phyloP scores from a whole-genome alignment of 2,329 filamentous ascomycete genomes.

The Cercospora beticola region DNA sequence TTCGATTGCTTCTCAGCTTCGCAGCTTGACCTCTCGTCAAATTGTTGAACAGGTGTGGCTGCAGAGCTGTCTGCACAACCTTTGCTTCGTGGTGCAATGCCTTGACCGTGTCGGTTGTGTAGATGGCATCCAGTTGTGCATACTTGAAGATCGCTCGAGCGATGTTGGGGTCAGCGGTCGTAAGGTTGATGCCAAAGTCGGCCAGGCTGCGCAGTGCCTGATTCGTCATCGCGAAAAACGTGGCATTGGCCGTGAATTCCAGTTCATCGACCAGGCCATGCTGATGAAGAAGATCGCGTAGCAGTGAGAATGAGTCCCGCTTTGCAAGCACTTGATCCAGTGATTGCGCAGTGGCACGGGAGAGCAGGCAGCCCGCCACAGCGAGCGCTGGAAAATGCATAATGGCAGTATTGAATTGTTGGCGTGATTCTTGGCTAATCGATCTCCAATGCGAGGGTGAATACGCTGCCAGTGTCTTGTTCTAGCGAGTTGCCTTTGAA shows the following conservation, averaged over 20 bases:
- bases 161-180: conserved; percentile 20
- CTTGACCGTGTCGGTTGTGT: conserved; percentile 10
- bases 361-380: not conserved
- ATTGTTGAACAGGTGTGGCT: conserved; percentile 16
- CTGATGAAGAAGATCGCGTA: conserved; percentile 20
- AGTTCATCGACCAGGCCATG: conserved; percentile 18
- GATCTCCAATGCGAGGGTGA: not conserved
- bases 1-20: conserved; percentile 16
- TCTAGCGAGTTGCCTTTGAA: not conserved
- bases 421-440: not conserved
- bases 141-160: conserved; percentile 24
- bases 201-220: conserved; percentile 12
- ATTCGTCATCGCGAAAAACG: conserved; percentile 23
- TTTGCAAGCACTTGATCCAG: conserved; percentile 2
- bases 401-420: not conserved
- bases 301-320: conserved; percentile 18
- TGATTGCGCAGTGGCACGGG: not conserved
- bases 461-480: not conserved
- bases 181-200: conserved; percentile 24
- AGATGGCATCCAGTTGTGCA: conserved; percentile 18
- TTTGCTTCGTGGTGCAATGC: not conserved
- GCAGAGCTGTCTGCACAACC: conserved; percentile 18
- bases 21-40: conserved; percentile 19
- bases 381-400: not conserved
- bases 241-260: conserved; percentile 14